Evolutionary conservation across 257 asterid genomes (phyloP), one percentile per base, ranked within the genome.

Genomic region (Solanum neorickii): DNA sequence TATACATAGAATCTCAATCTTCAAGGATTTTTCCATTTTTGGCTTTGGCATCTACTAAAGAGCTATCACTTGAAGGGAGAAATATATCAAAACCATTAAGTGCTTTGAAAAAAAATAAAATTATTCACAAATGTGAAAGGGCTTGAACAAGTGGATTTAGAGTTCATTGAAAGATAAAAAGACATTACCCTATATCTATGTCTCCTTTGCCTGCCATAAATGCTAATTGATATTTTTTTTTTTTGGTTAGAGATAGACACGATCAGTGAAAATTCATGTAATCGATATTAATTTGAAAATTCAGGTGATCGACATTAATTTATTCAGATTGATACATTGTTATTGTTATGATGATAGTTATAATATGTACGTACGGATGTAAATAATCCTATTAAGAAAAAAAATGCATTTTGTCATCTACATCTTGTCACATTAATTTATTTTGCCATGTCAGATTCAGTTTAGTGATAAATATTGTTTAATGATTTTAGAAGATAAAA

Each of bases 1-100:
- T 92, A 88, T 76, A 73, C 87, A 80, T 56, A 88, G 92, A 88
- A 92, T 91, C 92, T 89, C 85, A 86, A 87, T 87, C 86, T 46
- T 59, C 65, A 74, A 52, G 89, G 62, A 87, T 89, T 74, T 59
- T 76, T 46, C 85, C 12, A 10, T 66, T 72, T 86, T 70, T 87
- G 88, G 90, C 83, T 88, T 89, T 87, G 74, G 88, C 83, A 89
- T 88, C 86, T 83, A 85, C 88, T 80, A 37, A 74, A 60, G 56
- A 85, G 20, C 60, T 59, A 8, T 39, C 31, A 3, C 59, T 86
- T 49, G 68, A 68, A 88, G 86, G 75, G 83, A 88, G 84, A 77
- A 15, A 76, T 82, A 82, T 82, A 49, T 82, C 47, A 56, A 76
- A 16, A 82, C 84, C 87, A 89, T 87, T 88, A 23, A 86, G 86